Evolutionary conservation across 208 protist species (phyloP), one percentile per base, ranked within the genome.

Genomic region (Vickermania ingenoplastis): DNA sequence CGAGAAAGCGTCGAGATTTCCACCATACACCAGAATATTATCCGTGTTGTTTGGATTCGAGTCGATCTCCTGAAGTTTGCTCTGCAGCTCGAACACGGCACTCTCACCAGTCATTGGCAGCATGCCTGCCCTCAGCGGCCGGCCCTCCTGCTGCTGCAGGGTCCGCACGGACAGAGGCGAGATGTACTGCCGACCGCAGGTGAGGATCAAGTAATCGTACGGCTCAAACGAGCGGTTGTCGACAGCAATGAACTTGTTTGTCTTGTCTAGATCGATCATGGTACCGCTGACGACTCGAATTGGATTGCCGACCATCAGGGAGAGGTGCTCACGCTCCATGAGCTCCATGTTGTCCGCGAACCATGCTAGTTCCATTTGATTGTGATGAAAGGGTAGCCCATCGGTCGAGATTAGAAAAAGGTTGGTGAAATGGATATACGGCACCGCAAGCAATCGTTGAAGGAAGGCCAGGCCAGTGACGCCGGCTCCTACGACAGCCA

Each of bases 181-280:
- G 28, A 85, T 75, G 75, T 91, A 97, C 69, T 97, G 89, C 53
- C 89, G 67, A 0, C 89, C 88, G n/a, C 84, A 78, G 24, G 82
- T 80, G 11, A 97, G 69, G 31, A 97, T 62, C 11, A 97, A 71
- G 69, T 92, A 86, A 64, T 97, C 91, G 67, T 97, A 97, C 24
- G 89, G 83, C 65, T 94, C 86, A 50, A 86, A 91, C 31, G 75
- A 69, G 30, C 81, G 79, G 61, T 94, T 91, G 67, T 96, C 89
- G 21, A 91, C 61, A 31, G 73, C 69, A 21, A 97, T 69, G 53
- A 80, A 94, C 45, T 79, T 83, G 61, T 90, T 69, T 13, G 57
- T 69, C 30, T 81, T 91, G 59, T 97, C 89, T 2, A 97, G 66
- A 71, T 97, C 91, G 5, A 94, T 63, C 22, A 95, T 50, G n/a